A percentile compares a stretch with the other conserved stretches of the same genome.
Conservation (phyloP, 2,329 filamentous ascomycete species). For the Botryotinia narcissicola region DNA sequence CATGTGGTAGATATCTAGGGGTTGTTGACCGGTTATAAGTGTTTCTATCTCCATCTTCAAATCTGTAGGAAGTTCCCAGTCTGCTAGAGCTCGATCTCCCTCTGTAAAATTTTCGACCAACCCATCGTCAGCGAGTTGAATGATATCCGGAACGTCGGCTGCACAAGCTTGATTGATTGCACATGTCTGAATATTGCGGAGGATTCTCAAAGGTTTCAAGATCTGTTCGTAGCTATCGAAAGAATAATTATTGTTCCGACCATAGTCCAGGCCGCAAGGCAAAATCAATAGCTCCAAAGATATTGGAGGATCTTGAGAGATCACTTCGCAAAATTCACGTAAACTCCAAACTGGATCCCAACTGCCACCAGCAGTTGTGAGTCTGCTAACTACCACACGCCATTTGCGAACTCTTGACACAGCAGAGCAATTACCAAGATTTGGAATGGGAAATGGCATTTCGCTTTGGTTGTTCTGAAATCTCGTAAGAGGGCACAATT, state of each 20-base stretch:
- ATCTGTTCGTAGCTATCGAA: background rate
- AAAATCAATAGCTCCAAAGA: background rate
- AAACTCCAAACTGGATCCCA: constrained; percentile 1
- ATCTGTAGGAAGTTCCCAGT: background rate
- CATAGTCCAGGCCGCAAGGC: background rate
- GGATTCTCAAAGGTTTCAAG: constrained; percentile 3
- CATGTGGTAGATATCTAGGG: background rate
- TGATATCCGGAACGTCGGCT: constrained; percentile 8
- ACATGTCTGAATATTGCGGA: constrained; percentile 1
- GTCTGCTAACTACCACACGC: constrained; percentile 11
- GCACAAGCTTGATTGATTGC: background rate
- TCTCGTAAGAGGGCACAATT: constrained; percentile 17
- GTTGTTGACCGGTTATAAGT: background rate
- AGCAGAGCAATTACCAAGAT: background rate
- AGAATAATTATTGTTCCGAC: background rate
- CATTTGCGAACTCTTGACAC: constrained; percentile 1
- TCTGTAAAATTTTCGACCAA: background rate
- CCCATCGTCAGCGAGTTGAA: background rate
- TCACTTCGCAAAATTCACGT: background rate
- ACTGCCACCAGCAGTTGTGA: background rate
- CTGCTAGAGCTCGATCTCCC: background rate
- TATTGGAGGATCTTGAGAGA: background rate
- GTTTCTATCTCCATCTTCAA: background rate
- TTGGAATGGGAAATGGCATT: background rate
- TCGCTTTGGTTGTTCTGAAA: background rate